Base-by-base conservation (phyloP, 352 stramenopile genomes). In the Pythium phragmitis region DNA sequence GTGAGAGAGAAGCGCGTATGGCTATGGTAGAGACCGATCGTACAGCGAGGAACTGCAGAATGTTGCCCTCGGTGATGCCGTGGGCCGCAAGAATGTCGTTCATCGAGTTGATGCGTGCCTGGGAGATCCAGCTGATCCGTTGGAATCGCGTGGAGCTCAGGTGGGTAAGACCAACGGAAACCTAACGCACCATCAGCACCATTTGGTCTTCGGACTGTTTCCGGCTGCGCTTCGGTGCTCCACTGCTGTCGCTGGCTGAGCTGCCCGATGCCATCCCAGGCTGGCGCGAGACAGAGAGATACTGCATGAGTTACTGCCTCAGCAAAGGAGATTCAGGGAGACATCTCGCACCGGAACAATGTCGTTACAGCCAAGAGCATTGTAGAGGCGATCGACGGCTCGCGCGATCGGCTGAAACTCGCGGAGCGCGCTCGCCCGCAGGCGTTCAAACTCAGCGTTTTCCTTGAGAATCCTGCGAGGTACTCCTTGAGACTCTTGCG, bases 81-180 rank as follows among this genome's bases (percentile, higher is more conserved):
- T 93, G 82, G 0, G 82, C 82, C 11, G 82, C 82, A 21, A 93
- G 65, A 6, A 93, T 68, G 62, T 93, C 82, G 70, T 91, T 93
- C 80, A 93, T 90, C 9, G 84, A 93, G 60, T 91, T 93, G 68
- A 91, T 91, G 3, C 82, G 78, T n/a, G 79, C 80, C 80, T 90
- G 26, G n/a, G 28, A 30, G 51, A 60, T 28, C 17, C 11, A 41
- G 30, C n/a, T 53, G 36, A 19, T 46, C n/a, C 8, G 6, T 42
- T 42, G 14, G 14, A 16, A 42, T 2, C 14, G 36, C 36, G 14
- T 28, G 4, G 26, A 28, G 26, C 36, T 16, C 36, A 42, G 14
- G 9, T 16, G 1, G 14, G 9, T 42, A 42, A 13, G 19, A 28
- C 48, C 48, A 36, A 42, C 19, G 26, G 2, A 36, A 53, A 17